Conservation (phyloP, 1,139 yeast genomes). For the Candida freyschussii region DNA sequence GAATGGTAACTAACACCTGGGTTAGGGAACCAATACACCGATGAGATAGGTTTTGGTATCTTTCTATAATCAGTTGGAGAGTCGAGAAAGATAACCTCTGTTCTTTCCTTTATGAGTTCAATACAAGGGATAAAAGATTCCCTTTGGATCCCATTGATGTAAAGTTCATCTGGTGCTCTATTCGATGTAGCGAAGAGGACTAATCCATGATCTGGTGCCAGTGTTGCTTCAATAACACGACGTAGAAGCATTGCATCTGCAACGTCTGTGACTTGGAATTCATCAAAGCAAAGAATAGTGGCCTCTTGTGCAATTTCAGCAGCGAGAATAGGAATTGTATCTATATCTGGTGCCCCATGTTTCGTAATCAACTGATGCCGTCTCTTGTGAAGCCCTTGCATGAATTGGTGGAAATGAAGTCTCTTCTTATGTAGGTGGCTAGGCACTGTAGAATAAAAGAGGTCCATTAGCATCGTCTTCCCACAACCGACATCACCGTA, state of each 20-base stretch:
- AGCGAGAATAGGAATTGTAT: slow-evolving; percentile 81
- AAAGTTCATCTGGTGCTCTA: slow-evolving; percentile 90
- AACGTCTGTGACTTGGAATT: slow-evolving; percentile 93
- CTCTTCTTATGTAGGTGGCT: slow-evolving; percentile 68
- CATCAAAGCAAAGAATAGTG: slow-evolving; percentile 88
- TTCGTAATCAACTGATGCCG: slow-evolving; percentile 66
- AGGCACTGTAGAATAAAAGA: slow-evolving; percentile 83
- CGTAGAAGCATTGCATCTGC: slow-evolving; percentile 97
- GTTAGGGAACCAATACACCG: slow-evolving; percentile 74
- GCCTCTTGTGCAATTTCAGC: slow-evolving; percentile 73
- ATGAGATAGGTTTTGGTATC: slow-evolving; percentile 74
- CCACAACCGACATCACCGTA: slow-evolving; percentile 99
- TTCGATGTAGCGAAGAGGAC: slow-evolving; percentile 90
- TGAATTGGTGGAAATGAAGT: slow-evolving; percentile 92
- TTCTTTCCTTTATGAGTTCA: slow-evolving; percentile 64
- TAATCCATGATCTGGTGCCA: slow-evolving; percentile 72
- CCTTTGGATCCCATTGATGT: slow-evolving; percentile 90
- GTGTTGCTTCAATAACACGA: slow-evolving; percentile 56
- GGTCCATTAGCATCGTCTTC: slow-evolving; percentile 96
- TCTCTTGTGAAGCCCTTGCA: slow-evolving; percentile 90
- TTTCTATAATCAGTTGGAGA: slow-evolving; percentile 94
- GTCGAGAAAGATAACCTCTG: slow-evolving; percentile 73
- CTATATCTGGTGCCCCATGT: slow-evolving; percentile 62
- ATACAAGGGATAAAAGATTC: slow-evolving; percentile 90
- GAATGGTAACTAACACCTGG: slow-evolving; percentile 55